Conservation (phyloP, 169 alveolate species). For the Cryptosporidium andersoni region DNA sequence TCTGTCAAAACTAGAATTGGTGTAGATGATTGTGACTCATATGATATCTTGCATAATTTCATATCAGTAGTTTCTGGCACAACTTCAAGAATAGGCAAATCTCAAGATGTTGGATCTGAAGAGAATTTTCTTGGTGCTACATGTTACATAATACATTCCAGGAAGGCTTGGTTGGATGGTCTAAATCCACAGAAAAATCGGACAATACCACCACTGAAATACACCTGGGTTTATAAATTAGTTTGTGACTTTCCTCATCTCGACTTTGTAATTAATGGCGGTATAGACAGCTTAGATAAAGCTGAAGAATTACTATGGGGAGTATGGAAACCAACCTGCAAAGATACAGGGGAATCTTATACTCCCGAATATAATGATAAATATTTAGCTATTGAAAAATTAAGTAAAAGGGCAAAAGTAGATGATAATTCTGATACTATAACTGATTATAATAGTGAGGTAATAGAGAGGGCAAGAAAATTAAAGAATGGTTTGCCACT, state of each 20-base stretch:
- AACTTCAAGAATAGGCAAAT: slow-evolving; percentile 72
- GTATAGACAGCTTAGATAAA: slow-evolving; percentile 79
- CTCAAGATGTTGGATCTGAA: slow-evolving; percentile 14
- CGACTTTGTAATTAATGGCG: slow-evolving; percentile 93
- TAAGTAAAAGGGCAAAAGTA: not conserved
- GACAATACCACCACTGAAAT: slow-evolving; percentile 89
- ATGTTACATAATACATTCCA: slow-evolving; percentile 92
- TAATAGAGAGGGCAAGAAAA: not conserved
- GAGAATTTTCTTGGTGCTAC: slow-evolving; percentile 83
- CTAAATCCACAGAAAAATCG: slow-evolving; percentile 92
- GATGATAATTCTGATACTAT: not conserved
- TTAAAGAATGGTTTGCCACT: not conserved
- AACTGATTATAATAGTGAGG: not conserved
- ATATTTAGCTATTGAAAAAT: not conserved
- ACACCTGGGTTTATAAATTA: slow-evolving; percentile 87
- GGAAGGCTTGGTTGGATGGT: slow-evolving; percentile 91
- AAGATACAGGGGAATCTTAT: slow-evolving; percentile 75
- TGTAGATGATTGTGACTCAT: slow-evolving; percentile 89
- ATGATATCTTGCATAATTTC: slow-evolving; percentile 82
- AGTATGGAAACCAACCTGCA: not conserved
- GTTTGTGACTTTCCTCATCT: slow-evolving; percentile 88
- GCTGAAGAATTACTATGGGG: slow-evolving; percentile 33
- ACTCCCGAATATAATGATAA: slow-evolving; percentile 32
- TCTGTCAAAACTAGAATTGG: slow-evolving; percentile 95
- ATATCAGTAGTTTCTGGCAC: slow-evolving; percentile 74